Evolutionary conservation across 192 early-diverging fungal species (phyloP).

Genomic region (Backusella australiensis): DNA sequence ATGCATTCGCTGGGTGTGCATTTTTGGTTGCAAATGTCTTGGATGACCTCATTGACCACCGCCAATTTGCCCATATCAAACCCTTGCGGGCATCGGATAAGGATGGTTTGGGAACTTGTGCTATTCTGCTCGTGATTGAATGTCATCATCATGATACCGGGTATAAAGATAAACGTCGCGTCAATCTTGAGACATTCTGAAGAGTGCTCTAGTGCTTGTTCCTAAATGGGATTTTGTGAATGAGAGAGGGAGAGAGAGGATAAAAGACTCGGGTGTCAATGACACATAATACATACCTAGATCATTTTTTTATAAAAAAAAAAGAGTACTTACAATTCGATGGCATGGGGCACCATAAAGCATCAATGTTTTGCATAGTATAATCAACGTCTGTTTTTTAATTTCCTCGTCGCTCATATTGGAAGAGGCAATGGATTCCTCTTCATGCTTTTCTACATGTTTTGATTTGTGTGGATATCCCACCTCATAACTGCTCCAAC

Average conservation of each 20-base stretch:
- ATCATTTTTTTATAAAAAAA: background rate
- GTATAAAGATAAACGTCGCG: constrained; percentile 60
- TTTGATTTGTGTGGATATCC: background rate
- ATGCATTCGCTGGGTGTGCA: constrained; percentile 47
- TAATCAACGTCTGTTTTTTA: constrained; percentile 37
- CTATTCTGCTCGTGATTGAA: constrained; percentile 46
- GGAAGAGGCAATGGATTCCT: background rate
- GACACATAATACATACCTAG: background rate
- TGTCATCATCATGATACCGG: constrained; percentile 64
- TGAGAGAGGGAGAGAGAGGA: too few relatives aligned
- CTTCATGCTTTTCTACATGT: background rate
- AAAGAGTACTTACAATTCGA: constrained; percentile 34
- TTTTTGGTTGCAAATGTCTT: constrained; percentile 44
- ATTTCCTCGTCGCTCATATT: background rate
- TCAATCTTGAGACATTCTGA: constrained; percentile 50
- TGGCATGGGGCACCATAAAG: constrained; percentile 50
- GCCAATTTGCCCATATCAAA: constrained; percentile 70
- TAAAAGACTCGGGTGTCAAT: background rate
- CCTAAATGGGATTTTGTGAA: background rate
- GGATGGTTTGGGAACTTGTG: constrained; percentile 62
- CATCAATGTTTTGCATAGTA: constrained; percentile 40
- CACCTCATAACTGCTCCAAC: background rate
- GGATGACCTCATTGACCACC: constrained; percentile 54
- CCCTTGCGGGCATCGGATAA: constrained; percentile 55
- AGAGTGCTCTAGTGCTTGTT: constrained; percentile 39